Conservation (phyloP, 192 early-diverging fungal genomes). For the Coemansia sp. region DNA sequence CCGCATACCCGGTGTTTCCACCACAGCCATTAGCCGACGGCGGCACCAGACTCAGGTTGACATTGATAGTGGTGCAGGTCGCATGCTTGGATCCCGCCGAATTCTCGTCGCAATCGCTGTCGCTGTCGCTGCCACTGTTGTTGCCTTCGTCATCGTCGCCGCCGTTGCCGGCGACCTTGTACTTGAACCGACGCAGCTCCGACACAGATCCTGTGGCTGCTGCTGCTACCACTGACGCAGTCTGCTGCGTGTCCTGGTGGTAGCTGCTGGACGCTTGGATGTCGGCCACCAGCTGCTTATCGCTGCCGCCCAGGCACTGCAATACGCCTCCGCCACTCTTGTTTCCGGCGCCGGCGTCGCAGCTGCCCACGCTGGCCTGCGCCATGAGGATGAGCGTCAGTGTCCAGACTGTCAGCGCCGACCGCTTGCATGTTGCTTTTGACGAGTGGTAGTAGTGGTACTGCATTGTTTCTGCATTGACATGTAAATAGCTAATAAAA, state of each 20-base stretch:
- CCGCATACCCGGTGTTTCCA: background rate
- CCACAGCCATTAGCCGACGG: background rate
- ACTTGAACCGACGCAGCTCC: background rate
- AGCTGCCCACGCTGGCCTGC: background rate
- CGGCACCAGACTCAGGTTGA: background rate
- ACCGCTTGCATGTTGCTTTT: background rate
- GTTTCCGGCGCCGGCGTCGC: background rate
- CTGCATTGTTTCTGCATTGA: background rate
- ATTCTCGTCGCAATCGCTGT: slow-evolving; percentile 8
- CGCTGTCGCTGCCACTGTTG: slow-evolving; percentile 15
- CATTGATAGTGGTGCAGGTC: background rate
- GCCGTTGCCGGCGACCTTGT: background rate
- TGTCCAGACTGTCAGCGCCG: slow-evolving; percentile 15
- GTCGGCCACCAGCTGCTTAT: background rate
- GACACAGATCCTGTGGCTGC: background rate
- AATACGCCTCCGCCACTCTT: background rate
- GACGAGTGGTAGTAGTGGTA: background rate
- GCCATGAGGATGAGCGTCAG: slow-evolving; percentile 8
- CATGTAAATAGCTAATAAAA: background rate
- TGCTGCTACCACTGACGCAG: background rate
- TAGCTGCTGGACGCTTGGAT: slow-evolving; percentile 4
- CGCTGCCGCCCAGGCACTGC: no score
- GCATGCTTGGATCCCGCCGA: background rate
- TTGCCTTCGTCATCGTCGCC: background rate
- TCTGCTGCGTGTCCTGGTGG: background rate